phyloP scores from a whole-genome alignment of 495 filamentous ascomycete species.

The Lichenothelia convexa region DNA sequence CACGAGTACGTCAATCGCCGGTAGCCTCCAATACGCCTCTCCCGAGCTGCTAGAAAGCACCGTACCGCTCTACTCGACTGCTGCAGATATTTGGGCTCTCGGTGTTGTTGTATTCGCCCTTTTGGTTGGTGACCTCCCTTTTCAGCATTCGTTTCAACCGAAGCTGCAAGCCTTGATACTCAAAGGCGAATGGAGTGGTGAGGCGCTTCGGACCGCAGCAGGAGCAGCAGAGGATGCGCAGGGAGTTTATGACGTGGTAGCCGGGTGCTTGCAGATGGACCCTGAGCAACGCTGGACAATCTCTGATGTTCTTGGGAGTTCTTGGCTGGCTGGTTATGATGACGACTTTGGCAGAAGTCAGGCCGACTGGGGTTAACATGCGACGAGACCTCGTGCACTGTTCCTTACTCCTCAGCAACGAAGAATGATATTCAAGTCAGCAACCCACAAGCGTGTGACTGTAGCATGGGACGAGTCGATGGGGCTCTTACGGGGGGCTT shows the following conservation, averaged over 20 bases:
- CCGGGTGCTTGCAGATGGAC: constrained; percentile 23
- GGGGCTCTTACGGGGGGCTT: too few relatives aligned
- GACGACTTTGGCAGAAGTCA: constrained; percentile 8
- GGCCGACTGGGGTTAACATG: neutral
- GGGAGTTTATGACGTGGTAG: constrained; percentile 21
- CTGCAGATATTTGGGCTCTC: constrained; percentile 56
- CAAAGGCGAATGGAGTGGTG: constrained; percentile 40
- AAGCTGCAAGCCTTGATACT: constrained; percentile 42
- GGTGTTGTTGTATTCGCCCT: constrained; percentile 48
- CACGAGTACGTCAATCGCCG: constrained; percentile 36
- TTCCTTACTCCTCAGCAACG: too few relatives aligned
- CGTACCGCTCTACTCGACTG: constrained; percentile 28
- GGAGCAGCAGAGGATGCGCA: constrained; percentile 13
- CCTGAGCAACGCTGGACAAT: constrained; percentile 18
- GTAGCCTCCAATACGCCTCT: constrained; percentile 49
- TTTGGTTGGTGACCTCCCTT: constrained; percentile 48
- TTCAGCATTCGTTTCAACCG: constrained; percentile 41
- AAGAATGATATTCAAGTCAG: too few relatives aligned
- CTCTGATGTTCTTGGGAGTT: constrained; percentile 28
- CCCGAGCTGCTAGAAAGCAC: constrained; percentile 37
- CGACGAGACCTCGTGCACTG: too few relatives aligned
- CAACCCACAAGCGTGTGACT: too few relatives aligned
- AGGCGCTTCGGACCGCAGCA: constrained; percentile 20
- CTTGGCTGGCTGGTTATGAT: constrained; percentile 32
- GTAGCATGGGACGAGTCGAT: too few relatives aligned